phyloP scores from a whole-genome alignment of 306 rosid genomes.

The Inga laurina region DNA sequence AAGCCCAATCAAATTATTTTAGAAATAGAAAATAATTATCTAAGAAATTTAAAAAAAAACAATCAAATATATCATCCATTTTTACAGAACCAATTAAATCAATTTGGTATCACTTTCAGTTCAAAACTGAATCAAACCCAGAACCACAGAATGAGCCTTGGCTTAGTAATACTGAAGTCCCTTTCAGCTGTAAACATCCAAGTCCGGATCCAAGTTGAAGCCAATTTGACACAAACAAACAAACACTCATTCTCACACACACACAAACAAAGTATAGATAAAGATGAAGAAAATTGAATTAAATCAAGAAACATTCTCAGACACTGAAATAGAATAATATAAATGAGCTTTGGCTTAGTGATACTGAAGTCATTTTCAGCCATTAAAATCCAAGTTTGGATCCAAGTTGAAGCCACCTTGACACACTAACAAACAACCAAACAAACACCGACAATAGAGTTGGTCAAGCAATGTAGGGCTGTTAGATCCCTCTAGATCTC shows the following conservation, averaged over 20 bases:
- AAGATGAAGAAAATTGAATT: neutral
- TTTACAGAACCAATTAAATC: neutral
- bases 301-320: neutral
- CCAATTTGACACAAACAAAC: neutral
- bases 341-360: neutral
- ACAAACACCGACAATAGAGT: neutral
- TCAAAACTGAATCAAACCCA: neutral
- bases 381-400: neutral
- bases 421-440: neutral
- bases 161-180: neutral
- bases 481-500: too few relatives aligned
- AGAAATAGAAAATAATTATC: neutral
- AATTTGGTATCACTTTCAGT: neutral
- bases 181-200: neutral
- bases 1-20: neutral
- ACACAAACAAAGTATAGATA: neutral
- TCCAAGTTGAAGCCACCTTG: neutral
- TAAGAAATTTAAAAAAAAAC: neutral
- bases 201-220: neutral
- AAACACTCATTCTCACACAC: too few relatives aligned
- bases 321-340: neutral
- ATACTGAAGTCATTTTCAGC: neutral
- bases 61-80: neutral
- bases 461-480: too few relatives aligned
- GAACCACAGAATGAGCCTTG: neutral